A percentile compares a stretch with the other conserved stretches of the same genome.
Conservation (phyloP, 768 basidiomycete species). For the Mycena venus region DNA sequence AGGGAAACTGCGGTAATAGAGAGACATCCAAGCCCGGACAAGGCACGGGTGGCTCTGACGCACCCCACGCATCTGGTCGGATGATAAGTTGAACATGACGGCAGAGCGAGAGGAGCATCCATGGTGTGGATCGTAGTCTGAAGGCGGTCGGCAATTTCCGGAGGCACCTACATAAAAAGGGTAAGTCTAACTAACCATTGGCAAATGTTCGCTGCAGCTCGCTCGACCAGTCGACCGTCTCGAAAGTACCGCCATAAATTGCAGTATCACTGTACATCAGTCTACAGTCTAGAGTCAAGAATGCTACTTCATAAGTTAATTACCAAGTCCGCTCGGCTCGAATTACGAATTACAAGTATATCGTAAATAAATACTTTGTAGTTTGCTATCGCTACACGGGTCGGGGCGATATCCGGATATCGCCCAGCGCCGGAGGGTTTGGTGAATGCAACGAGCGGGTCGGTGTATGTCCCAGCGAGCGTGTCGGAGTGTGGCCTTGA, state of each 20-base stretch:
- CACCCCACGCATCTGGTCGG: not conserved
- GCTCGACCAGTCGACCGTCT: no score
- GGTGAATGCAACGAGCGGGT: not conserved
- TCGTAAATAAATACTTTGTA: not conserved
- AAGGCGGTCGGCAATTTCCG: no score
- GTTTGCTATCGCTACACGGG: not conserved
- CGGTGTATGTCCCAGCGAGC: not conserved
- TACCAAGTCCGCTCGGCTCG: not conserved
- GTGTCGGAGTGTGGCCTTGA: not conserved
- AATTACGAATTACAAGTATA: not conserved
- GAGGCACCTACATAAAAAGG: no score
- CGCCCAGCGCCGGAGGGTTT: slow-evolving; percentile 16
- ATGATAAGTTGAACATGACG: not conserved
- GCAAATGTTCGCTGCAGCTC: no score
- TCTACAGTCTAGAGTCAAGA: not conserved
- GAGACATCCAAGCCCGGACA: not conserved
- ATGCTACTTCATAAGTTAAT: not conserved
- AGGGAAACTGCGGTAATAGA: not conserved
- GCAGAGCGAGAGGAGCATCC: slow-evolving; percentile 15
- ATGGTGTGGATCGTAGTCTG: no score
- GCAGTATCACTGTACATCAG: not conserved
- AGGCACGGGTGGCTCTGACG: no score
- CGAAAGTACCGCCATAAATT: no score
- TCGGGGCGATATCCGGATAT: slow-evolving; percentile 37
- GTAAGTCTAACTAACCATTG: no score